These are phyloP conservation scores for Calonectria crousiana DNA, from an alignment of 2,329 filamentous ascomycete species.

Conservation along the genomic window DNA sequence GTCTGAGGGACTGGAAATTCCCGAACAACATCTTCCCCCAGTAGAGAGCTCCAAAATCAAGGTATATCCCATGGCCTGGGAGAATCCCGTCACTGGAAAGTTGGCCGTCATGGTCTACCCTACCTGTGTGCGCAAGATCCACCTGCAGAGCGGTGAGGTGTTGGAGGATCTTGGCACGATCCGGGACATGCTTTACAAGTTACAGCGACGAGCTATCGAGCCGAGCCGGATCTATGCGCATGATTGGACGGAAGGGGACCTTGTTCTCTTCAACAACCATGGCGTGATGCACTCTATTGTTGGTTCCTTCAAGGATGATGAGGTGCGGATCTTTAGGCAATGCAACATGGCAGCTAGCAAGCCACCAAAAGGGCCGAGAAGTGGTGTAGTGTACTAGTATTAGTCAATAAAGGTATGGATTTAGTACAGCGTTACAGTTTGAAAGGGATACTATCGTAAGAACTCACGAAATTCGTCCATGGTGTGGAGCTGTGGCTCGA, in stretches of 20 bases:
- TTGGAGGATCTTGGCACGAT: background rate
- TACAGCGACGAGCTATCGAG: slow-evolving; percentile 9
- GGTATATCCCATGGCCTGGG: slow-evolving; percentile 12
- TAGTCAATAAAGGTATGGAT: no score
- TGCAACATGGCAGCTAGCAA: slow-evolving; percentile 16
- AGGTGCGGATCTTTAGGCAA: slow-evolving; percentile 13
- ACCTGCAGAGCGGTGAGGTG: background rate
- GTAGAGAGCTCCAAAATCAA: background rate
- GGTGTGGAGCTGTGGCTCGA: no score
- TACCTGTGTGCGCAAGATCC: slow-evolving; percentile 4
- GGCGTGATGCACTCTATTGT: slow-evolving; percentile 20
- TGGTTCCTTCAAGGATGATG: background rate
- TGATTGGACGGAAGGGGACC: slow-evolving; percentile 9
- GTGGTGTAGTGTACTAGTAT: no score
- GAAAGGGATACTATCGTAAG: no score
- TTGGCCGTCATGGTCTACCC: slow-evolving; percentile 10
- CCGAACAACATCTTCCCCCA: background rate
- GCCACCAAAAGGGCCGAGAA: background rate
- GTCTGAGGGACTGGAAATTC: slow-evolving; percentile 3
- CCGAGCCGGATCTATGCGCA: background rate
- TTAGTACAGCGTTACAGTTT: background rate
- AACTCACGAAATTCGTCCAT: no score
- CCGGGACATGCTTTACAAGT: background rate
- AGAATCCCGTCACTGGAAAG: slow-evolving; percentile 1
- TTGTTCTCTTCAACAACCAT: slow-evolving; percentile 17